Base-by-base conservation (phyloP, 148 eudicot genomes). In the Camellia granthamiana region DNA sequence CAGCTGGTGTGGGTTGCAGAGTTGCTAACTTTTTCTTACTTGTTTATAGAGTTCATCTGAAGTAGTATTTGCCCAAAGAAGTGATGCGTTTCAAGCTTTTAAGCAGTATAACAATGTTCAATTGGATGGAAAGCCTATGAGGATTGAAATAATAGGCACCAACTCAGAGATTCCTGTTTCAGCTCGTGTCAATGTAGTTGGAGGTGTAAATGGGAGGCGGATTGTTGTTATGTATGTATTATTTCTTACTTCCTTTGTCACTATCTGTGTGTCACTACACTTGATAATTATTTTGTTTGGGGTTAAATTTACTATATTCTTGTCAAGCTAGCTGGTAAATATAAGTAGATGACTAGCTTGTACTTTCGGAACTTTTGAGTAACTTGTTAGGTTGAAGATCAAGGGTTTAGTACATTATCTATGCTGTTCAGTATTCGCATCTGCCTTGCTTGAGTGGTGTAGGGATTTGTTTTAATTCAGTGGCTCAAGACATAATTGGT, bases 121-220 rank as follows among this genome's bases (percentile, higher is more conserved):
- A 47, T 86, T 95, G 83, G 97, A 95, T 85, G 97, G 97, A 80
- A 93, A 84, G 80, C 92, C 97, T 79, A 93, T 95, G 97, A 93
- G 90, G 92, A 90, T 95, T 56, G 97, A 93, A 77, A 88, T 92
- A 56, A 82, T 85, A 41, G 91, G 90, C 75, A 83, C 88, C 71
- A 92, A 81, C 47, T 70, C 91, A 3, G 91, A 83, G 55, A 79
- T 78, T 58, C 97, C 95, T 77, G 77, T 89, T 71, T 86, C 97
- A 52, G 93, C 97, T 84, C 99, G 95, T 56, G 87, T 93, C 12
- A 93, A 91, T 83, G 94, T 93, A 21, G 86, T 88, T 76, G 92
- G 95, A 69, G 92, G 93, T 69, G 78, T 84, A 55, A 90, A 91
- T 81, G 94, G 97, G 73, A 88, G 83, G 89, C 91, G 98, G 83